Base-by-base conservation (phyloP, 441 rosid species). In the Euphorbia schlechtendalii region DNA sequence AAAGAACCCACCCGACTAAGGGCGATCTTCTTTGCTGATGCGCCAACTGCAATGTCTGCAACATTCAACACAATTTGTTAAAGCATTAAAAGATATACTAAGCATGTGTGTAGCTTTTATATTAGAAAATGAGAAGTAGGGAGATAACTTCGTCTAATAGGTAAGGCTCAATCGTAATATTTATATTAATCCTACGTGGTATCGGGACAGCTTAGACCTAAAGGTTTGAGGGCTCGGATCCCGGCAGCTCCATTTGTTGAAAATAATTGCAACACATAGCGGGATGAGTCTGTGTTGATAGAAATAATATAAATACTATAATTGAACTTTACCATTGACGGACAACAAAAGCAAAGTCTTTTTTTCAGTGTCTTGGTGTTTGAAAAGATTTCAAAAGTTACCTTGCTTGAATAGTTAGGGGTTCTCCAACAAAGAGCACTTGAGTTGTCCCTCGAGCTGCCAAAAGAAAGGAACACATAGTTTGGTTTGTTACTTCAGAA, bases 351-450 rank as follows among this genome's bases (percentile, higher is more conserved):
- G 38, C 40, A 36, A 0, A 5, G 15, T 28, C 18, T 56, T 41
- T 28, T 56, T 21, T 8, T 57, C 32, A 5, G 24, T 14, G 1
- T 34, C 61, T n/a, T 25, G 0, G 13, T 17, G 40, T 61, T 34
- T 22, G n/a, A 0, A 36, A 25, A 46, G 1, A 27, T 34, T 15
- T 28, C 21, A 0, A 38, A 51, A 14, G 49, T 36, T 79, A 83
- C 88, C 88, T 82, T 79, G 72, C 68, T 78, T 69, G 75, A 61
- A 32, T 78, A 73, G n/a, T 71, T 49, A 0, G 96, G 89, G 46
- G 83, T 86, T 76, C 83, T 82, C 96, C 94, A 88, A 67, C 96
- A 83, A 63, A 82, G 79, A 25, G 79, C 63, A 64, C 69, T 76
- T 0, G 85, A 67, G 59, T 74, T 71, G 70, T 82, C 86, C 72